Base-by-base conservation (phyloP, 352 stramenopile genomes). In the Pythium sp. region DNA sequence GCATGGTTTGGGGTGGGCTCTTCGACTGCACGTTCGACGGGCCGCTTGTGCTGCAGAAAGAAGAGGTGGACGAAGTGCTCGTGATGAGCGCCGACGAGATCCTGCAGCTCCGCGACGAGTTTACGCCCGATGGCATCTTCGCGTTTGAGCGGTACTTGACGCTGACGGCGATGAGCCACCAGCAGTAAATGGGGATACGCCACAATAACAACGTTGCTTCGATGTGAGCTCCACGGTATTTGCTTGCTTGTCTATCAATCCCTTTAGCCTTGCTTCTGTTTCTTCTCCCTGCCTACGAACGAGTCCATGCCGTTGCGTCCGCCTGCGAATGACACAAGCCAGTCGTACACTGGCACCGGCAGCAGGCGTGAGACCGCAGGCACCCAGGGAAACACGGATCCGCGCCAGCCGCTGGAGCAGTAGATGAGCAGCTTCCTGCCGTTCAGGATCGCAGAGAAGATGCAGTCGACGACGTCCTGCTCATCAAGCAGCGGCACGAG, bases 101-200 rank as follows among this genome's bases (percentile, higher is more conserved):
- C 53, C 67, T 94, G 26, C 20, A 68, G 41, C 83, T 80, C 32
- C 74, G 75, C 22, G 53, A 62, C 49, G 80, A 92, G 65, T 94
- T 95, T 69, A 95, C 87, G 26, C 86, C 87, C 18, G 86, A 95
- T 68, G 86, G 87, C 66, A 90, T 95, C 60, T 79, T 86, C 59
- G 86, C 87, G 2, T 90, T 95, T 14, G 73, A 93, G 64, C 78
- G 86, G 47, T 95, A 94, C 61, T 68, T 95, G 41, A 20, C 6
- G 1, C 9, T 61, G 18, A 47, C 38, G 30, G n/a, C 38, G 30
- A 61, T 8, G 18, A 18, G 18, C 8, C 30, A 60, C 5, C 55
- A 61, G 20, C 2, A 58, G 9, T 49, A 49, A 49, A 43, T 43
- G 4, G 38, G 14, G 14, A 14, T 46, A 46, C 38, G 3, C 20